Conservation (phyloP, 305 asterid genomes). For the Solanum hybrid region DNA sequence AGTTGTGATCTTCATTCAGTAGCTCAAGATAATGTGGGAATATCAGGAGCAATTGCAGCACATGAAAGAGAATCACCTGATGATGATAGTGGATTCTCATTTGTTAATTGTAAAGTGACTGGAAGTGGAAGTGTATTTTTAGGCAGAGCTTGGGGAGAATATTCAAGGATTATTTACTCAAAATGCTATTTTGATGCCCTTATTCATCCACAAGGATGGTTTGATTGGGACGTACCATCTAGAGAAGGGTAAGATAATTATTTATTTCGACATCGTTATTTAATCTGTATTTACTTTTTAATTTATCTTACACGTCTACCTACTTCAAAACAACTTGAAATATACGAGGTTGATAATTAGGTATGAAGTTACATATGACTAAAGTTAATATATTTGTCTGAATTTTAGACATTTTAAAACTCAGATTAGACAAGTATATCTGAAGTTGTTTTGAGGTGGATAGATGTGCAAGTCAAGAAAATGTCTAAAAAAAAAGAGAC, state of each 20-base stretch:
- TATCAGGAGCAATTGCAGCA: constrained; percentile 56
- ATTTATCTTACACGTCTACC: background rate
- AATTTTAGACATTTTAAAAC: background rate
- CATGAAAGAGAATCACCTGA: constrained; percentile 34
- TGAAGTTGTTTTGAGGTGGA: background rate
- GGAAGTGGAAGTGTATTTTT: constrained; percentile 48
- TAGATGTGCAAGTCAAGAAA: background rate
- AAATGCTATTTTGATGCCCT: constrained; percentile 25
- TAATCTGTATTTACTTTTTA: too few species aligned
- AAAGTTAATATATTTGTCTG: background rate
- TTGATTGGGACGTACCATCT: constrained; percentile 30
- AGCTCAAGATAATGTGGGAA: constrained; percentile 1
- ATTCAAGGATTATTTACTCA: constrained; percentile 42
- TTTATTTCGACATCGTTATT: background rate
- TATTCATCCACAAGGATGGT: constrained; percentile 59
- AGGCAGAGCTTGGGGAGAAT: constrained; percentile 84
- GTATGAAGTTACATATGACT: background rate
- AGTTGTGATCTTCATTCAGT: constrained; percentile 38
- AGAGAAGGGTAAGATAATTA: constrained; percentile 29
- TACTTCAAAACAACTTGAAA: background rate
- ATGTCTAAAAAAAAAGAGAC: too few species aligned
- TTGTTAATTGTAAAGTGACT: constrained; percentile 34
- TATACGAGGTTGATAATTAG: too few species aligned
- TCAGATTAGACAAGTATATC: background rate
- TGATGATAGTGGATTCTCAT: constrained; percentile 65